A percentile compares a stretch with the other conserved stretches of the same genome.
phyloP scores from a whole-genome alignment of 1,284 basidiomycete species.

The Termitomyces sp. region DNA sequence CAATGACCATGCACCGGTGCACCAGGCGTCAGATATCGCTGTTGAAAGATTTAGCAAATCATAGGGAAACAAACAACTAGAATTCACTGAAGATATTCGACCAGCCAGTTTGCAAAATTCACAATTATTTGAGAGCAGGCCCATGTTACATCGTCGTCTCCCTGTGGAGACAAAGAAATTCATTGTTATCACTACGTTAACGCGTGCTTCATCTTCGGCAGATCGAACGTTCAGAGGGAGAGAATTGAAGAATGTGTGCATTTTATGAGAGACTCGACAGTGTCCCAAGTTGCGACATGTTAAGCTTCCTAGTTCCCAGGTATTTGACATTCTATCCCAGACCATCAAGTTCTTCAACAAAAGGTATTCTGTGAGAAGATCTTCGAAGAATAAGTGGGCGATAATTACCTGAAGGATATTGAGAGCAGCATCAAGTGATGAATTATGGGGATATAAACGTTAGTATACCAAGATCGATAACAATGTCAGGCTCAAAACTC shows the following conservation, averaged over 20 bases:
- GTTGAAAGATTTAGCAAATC: neutral
- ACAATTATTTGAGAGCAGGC: constrained; percentile 14
- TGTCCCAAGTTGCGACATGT: constrained; percentile 30
- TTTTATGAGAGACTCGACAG: constrained; percentile 37
- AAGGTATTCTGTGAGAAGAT: constrained; percentile 25
- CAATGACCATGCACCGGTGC: constrained; percentile 57
- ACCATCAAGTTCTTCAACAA: constrained; percentile 43
- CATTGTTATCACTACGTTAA: constrained; percentile 29
- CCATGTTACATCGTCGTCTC: constrained; percentile 14
- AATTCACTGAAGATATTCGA: constrained; percentile 46
- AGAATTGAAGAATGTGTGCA: constrained; percentile 36
- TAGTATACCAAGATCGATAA: constrained; percentile 54
- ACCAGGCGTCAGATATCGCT: constrained; percentile 61
- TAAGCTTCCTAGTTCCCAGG: constrained; percentile 47
- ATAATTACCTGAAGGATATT: constrained; percentile 54
- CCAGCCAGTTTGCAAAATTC: constrained; percentile 42
- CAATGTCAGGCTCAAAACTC: constrained; percentile 53
- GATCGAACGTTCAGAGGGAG: constrained; percentile 25
- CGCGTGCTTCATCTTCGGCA: constrained; percentile 33
- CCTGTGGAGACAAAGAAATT: constrained; percentile 19
- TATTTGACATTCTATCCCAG: constrained; percentile 37
- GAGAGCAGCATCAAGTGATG: constrained; percentile 51
- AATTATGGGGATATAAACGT: constrained; percentile 50
- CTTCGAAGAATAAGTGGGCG: constrained; percentile 12
- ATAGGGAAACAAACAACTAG: neutral